Conservation (phyloP, 2,329 filamentous ascomycete genomes). For the Claviceps digitariae region DNA sequence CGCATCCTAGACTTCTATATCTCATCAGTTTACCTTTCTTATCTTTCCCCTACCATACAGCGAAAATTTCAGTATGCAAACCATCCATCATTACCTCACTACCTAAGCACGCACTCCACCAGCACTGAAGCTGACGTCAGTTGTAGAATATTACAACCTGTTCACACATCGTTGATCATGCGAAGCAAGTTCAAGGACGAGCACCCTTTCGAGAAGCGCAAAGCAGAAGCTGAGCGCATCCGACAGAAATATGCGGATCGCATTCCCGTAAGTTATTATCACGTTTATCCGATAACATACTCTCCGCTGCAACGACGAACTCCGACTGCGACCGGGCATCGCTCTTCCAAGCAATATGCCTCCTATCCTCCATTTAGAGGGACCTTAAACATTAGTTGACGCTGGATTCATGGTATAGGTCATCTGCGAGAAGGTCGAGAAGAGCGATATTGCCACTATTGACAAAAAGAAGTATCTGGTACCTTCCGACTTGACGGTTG, state of each 20-base stretch:
- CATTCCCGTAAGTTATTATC: slow-evolving; percentile 65
- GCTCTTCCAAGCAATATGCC: not conserved
- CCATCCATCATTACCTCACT: not conserved
- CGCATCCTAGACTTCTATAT: slow-evolving; percentile 4
- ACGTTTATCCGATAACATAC: not conserved
- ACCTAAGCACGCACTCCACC: not conserved
- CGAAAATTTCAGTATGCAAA: not conserved
- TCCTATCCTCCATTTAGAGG: too few relatives aligned
- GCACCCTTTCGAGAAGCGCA: slow-evolving; percentile 99
- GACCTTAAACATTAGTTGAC: not conserved
- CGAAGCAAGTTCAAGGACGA: slow-evolving; percentile 99
- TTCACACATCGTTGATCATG: slow-evolving; percentile 47
- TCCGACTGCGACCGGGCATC: not conserved
- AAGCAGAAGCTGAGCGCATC: slow-evolving; percentile 98
- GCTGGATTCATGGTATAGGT: slow-evolving; percentile 42
- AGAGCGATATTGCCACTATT: slow-evolving; percentile 97
- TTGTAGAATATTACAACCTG: not conserved
- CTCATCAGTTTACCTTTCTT: not conserved
- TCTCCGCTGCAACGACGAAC: not conserved
- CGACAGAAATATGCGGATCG: slow-evolving; percentile 98
- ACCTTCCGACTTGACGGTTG: slow-evolving; percentile 91
- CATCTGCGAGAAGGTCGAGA: slow-evolving; percentile 99
- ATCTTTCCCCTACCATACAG: not conserved
- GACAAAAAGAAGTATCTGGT: slow-evolving; percentile 99
- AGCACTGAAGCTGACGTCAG: slow-evolving; percentile 1